Base-by-base conservation (phyloP, 352 stramenopile genomes). In the Phytophthora sansomeana region DNA sequence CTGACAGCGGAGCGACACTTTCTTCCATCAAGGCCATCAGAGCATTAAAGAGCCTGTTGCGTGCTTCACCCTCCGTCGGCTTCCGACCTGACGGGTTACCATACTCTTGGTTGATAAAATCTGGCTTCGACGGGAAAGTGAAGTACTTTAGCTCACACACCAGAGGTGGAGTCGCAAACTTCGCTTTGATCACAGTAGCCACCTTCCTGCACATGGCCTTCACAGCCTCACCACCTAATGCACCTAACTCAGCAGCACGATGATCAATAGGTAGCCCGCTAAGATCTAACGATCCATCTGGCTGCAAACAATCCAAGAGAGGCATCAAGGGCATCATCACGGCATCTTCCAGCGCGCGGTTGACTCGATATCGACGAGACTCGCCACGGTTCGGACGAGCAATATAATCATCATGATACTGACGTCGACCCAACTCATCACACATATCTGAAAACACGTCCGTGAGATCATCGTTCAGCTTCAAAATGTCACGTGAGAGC, bases 221-320 rank as follows among this genome's bases (percentile, higher is more conserved):
- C n/a, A n/a, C 63, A 2, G 24, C 47, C 16, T 38, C 33, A 38
- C 33, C n/a, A n/a, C n/a, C n/a, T n/a, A n/a, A n/a, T n/a, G n/a
- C n/a, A n/a, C n/a, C n/a, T n/a, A n/a, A n/a, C n/a, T n/a, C n/a
- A n/a, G 3, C 9, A 39, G 6, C 24, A 48, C 43, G 10, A 32
- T 39, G 26, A 28, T 33, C 43, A 14, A 16, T 50, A 6, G 66
- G 53, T 4, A 70, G 29, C 11, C 35, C 39, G 9, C 14, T 62
- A 38, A 62, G 17, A 13, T 68, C 35, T 17, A 72, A 39, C 11
- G 42, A 67, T 19, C 66, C 72, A 51, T 83, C 63, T 5, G 33
- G 16, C 4, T 80, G 54, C 39, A 77, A 28, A 26, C 42, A 68
- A 43, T 83, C 72, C 32, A 80, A 51, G 2, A 81, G 54, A 32